Conservation (phyloP, 2,329 filamentous ascomycete genomes). For the Leptosphaerulina australis region DNA sequence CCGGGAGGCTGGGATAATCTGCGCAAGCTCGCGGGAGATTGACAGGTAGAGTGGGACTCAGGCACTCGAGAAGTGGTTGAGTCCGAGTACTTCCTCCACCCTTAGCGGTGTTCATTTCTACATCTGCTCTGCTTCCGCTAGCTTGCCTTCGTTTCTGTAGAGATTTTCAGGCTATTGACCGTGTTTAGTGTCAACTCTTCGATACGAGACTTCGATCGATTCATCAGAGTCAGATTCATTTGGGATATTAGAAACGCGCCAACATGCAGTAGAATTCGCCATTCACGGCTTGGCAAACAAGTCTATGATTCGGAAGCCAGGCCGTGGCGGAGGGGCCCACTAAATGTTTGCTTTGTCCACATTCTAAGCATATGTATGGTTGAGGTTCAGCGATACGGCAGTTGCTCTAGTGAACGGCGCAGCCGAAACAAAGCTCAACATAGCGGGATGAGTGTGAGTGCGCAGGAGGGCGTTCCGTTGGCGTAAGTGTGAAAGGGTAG, state of each 20-base stretch:
- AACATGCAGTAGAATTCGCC: conserved; percentile 4
- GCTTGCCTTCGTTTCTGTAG: no score
- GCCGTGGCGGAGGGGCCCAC: background rate
- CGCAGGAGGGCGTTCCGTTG: conserved; percentile 10
- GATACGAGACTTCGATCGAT: conserved; percentile 7
- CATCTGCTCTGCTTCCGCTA: no score
- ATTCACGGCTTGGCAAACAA: background rate
- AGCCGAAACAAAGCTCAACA: conserved; percentile 9
- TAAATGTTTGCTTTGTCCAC: conserved; percentile 4
- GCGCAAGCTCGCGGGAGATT: conserved; percentile 10
- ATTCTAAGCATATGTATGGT: conserved; percentile 4
- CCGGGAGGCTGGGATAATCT: conserved; percentile 4
- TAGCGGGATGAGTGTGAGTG: conserved; percentile 1
- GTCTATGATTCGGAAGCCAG: background rate
- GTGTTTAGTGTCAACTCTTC: no score
- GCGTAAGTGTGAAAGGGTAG: conserved; percentile 3
- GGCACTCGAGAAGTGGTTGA: no score
- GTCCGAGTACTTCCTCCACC: no score
- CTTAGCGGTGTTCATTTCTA: no score
- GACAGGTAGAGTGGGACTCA: conserved; percentile 8
- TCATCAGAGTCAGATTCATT: background rate
- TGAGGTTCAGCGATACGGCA: background rate
- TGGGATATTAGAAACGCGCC: conserved; percentile 1
- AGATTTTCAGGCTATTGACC: no score
- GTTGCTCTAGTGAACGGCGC: conserved; percentile 1